Evolutionary conservation across 352 stramenopile genomes (phyloP).

Genomic region (Peronospora belbahrii): DNA sequence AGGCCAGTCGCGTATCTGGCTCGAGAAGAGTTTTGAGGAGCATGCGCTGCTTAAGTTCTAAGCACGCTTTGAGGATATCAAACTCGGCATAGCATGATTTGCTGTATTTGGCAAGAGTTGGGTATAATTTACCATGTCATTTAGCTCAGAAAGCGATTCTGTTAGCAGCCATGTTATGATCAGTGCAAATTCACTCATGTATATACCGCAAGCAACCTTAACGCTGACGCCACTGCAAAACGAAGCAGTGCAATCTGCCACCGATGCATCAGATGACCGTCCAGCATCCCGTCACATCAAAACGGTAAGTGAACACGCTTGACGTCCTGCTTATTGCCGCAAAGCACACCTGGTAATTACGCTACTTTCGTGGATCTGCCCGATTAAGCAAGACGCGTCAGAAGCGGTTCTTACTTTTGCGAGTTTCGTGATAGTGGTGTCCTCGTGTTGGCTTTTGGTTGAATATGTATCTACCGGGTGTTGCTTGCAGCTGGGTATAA

Average conservation of each 20-base stretch:
- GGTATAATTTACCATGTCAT: too few relatives aligned
- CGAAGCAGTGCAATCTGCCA: too few relatives aligned
- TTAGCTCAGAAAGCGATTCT: too few relatives aligned
- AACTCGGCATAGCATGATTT: too few relatives aligned
- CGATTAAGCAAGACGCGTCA: not conserved
- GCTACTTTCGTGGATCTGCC: conserved; percentile 31
- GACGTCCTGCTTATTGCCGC: conserved; percentile 43
- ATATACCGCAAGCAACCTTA: too few relatives aligned
- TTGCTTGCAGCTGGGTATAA: conserved; percentile 59
- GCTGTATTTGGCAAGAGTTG: too few relatives aligned
- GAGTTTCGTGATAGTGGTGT: conserved; percentile 57
- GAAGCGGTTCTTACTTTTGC: conserved; percentile 43
- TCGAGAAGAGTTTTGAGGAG: conserved; percentile 68
- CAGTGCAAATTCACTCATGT: too few relatives aligned
- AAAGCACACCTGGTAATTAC: conserved; percentile 53
- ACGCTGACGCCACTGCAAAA: too few relatives aligned
- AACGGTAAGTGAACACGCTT: conserved; percentile 56
- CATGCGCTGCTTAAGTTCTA: conserved; percentile 44
- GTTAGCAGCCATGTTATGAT: too few relatives aligned
- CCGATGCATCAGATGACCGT: too few relatives aligned
- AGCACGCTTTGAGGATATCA: not conserved
- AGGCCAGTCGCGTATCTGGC: conserved; percentile 53
- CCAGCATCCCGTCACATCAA: conserved; percentile 75
- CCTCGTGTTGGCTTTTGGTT: conserved; percentile 43
- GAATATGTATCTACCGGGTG: conserved; percentile 43